phyloP scores from a whole-genome alignment of 2,329 filamentous ascomycete species.

The Lachnellula occidentalis region DNA sequence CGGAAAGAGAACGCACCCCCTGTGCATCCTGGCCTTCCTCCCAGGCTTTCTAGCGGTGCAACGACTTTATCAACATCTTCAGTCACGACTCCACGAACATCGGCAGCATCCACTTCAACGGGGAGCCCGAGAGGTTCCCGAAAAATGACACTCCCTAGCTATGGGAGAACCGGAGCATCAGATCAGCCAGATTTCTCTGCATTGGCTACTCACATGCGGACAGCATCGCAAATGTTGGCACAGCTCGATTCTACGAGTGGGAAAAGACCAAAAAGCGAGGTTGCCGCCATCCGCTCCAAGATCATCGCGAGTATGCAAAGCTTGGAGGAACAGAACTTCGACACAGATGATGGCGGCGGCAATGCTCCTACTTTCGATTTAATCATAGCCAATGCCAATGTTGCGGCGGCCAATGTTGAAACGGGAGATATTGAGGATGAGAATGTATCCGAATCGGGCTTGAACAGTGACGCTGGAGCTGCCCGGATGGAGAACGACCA shows the following conservation, averaged over 20 bases:
- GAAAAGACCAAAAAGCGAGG: constrained; percentile 73
- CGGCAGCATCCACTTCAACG: constrained; percentile 61
- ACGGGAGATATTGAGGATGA: constrained; percentile 53
- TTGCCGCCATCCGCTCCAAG: constrained; percentile 76
- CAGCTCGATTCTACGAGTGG: constrained; percentile 76
- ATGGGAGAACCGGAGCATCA: constrained; percentile 45
- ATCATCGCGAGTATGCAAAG: constrained; percentile 90
- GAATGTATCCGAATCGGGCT: constrained; percentile 35
- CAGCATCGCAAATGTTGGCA: constrained; percentile 80
- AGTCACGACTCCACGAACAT: constrained; percentile 62
- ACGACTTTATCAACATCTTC: constrained; percentile 55
- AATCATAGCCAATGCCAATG: constrained; percentile 70
- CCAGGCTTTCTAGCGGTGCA: constrained; percentile 56
- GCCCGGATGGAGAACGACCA: constrained; percentile 87
- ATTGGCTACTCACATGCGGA: constrained; percentile 80
- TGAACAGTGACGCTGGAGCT: constrained; percentile 66
- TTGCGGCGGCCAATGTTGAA: constrained; percentile 42
- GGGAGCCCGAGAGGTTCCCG: constrained; percentile 58
- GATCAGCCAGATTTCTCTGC: constrained; percentile 79
- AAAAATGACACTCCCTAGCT: constrained; percentile 54
- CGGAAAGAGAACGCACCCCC: constrained; percentile 30
- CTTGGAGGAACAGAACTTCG: constrained; percentile 79
- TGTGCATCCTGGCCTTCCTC: constrained; percentile 35
- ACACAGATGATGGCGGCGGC: constrained; percentile 56
- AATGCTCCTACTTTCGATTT: constrained; percentile 72